phyloP scores from a whole-genome alignment of 768 basidiomycete genomes.

The Auricularia heimuer region DNA sequence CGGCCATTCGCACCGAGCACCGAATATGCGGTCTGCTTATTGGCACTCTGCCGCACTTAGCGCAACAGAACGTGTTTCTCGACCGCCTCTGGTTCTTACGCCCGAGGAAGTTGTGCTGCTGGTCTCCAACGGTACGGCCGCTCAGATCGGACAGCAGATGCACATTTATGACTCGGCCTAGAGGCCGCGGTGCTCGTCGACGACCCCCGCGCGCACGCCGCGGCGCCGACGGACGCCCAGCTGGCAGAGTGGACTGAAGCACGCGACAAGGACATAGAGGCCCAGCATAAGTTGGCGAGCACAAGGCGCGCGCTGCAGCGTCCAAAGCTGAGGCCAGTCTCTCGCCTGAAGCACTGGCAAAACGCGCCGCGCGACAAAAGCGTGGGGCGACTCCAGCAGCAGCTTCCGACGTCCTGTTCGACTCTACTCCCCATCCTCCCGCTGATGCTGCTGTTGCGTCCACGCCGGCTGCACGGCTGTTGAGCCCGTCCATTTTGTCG shows the following conservation, averaged over 20 bases:
- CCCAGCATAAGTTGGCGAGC: slow-evolving; percentile 39
- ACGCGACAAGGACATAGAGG: slow-evolving; percentile 33
- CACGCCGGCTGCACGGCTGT: slow-evolving; percentile 6
- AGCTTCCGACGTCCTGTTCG: neutral
- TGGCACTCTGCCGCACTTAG: slow-evolving; percentile 88
- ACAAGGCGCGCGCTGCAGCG: slow-evolving; percentile 31
- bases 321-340: slow-evolving; percentile 19
- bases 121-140: slow-evolving; percentile 62
- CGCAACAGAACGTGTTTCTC: slow-evolving; percentile 94
- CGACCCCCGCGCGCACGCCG: slow-evolving; percentile 48
- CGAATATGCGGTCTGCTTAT: slow-evolving; percentile 75
- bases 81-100: slow-evolving; percentile 77
- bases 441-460: slow-evolving; percentile 1
- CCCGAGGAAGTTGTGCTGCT: slow-evolving; percentile 90
- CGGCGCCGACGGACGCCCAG: slow-evolving; percentile 34
- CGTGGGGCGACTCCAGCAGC: neutral
- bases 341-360: slow-evolving; percentile 55
- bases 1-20: slow-evolving; percentile 66
- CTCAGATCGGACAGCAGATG: neutral
- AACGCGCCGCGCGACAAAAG: slow-evolving; percentile 58
- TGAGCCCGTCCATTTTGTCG: slow-evolving; percentile 21
- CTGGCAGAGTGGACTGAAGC: slow-evolving; percentile 44
- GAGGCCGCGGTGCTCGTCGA: slow-evolving; percentile 72
- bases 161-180: slow-evolving; percentile 20
- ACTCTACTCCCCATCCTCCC: neutral